Evolutionary conservation across 257 asterid species (phyloP).

Genomic region (Petunia secreta): DNA sequence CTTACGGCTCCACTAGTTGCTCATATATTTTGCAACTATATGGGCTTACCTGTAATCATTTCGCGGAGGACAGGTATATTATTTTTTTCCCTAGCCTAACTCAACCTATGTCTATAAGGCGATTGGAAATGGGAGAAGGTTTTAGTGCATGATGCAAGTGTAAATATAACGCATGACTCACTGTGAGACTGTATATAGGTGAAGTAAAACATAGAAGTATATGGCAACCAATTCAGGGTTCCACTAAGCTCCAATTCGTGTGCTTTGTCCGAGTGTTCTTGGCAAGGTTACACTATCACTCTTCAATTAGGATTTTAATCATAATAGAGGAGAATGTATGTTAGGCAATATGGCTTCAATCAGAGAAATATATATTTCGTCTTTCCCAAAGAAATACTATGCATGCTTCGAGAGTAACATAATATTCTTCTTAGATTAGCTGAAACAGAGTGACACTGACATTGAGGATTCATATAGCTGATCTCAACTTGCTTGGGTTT

Average conservation of each 20-base stretch:
- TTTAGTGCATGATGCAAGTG: neutral
- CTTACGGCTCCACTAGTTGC: slow-evolving; percentile 80
- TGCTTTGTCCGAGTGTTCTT: neutral
- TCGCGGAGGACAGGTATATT: slow-evolving; percentile 69
- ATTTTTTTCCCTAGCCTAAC: slow-evolving; percentile 3
- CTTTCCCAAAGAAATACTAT: neutral
- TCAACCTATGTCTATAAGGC: neutral
- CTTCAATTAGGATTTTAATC: neutral
- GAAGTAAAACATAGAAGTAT: neutral
- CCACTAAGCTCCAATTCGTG: neutral
- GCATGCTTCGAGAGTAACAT: neutral
- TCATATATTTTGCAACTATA: slow-evolving; percentile 87
- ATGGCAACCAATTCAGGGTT: neutral
- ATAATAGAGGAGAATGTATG: neutral
- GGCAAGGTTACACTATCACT: neutral
- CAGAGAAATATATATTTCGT: neutral
- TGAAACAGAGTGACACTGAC: no score
- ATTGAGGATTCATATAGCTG: no score
- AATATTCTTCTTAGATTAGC: no score
- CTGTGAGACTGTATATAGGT: neutral
- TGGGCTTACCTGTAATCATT: slow-evolving; percentile 79
- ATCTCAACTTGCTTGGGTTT: no score
- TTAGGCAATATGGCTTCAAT: neutral
- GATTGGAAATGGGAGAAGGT: neutral
- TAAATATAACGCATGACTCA: neutral